Base-by-base conservation (phyloP, 768 basidiomycete species). In the Hericium alpestre region DNA sequence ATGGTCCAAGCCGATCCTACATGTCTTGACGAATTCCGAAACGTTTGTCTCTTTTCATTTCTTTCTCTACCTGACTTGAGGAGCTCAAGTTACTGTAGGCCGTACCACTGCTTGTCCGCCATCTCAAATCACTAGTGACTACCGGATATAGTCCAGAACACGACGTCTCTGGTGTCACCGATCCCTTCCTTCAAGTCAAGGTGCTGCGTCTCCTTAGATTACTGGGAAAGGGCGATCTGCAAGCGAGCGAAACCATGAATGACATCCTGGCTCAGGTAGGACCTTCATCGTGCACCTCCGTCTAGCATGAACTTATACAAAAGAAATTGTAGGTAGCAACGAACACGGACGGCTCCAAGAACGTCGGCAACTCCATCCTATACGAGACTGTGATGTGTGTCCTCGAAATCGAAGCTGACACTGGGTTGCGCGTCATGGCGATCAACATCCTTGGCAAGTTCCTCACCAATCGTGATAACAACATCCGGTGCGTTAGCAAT, bases 361-460 rank as follows among this genome's bases (percentile, higher is more conserved):
- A 98, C 65, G 96, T 98, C 63, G 96, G 96, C 54, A 98, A 97
- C 70, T 86, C 95, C 3, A 97, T 99, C 60, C 72, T 99, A 37
- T 99, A 99, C 69, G 96, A 99, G 73, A 95, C 95, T 0, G 95
- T 97, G 6, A 77, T 98, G 61, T 93, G 94, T 1, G 87, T 99
- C 16, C 77, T 99, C 50, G 95, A 99, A 63, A 98, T 98, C 59
- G 61, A 58, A 56, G 94, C 96, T 11, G 96, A 99, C 68, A 87
- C 83, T 43, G 93, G 93, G 18, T 74, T 99, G 20, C 86, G 96
- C 1, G 94, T 98, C 48, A 97, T 99, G 96, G 96, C 96, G 0
- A 99, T 99, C 71, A 99, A 99, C 69, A 98, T 98, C 57, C 79
- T 99, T 38, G 96, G 96, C 55, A 98, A 97, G 72, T 98, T 98